These are phyloP conservation scores for Quercus bicolor DNA, from an alignment of 306 rosid genomes.

Conservation along the genomic window DNA sequence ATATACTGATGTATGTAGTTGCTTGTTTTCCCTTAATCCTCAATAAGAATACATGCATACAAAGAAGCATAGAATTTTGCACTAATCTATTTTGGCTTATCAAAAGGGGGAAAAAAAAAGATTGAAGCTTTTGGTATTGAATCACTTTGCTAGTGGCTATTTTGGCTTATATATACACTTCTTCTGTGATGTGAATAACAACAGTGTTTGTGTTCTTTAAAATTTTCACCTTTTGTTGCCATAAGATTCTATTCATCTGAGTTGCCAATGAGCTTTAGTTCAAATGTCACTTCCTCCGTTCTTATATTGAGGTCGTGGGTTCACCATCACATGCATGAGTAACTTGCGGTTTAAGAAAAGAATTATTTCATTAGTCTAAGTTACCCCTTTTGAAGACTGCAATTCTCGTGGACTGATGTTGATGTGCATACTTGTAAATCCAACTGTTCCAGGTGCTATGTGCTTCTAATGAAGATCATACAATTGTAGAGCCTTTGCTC, in stretches of 20 bases:
- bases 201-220: not conserved
- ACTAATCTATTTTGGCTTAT: not conserved
- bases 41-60: not conserved
- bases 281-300: no score
- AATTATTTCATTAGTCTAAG: not conserved
- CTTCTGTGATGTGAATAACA: not conserved
- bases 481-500: constrained; percentile 80
- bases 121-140: not conserved
- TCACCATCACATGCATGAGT: no score
- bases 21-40: not conserved
- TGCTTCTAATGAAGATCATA: constrained; percentile 81
- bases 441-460: constrained; percentile 67
- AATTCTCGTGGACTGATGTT: not conserved
- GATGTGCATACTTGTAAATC: constrained; percentile 19
- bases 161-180: not conserved
- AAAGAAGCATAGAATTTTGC: not conserved
- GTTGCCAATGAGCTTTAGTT: no score
- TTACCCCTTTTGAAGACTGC: not conserved
- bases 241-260: not conserved
- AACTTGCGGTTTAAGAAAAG: no score
- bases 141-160: not conserved
- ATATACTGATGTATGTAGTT: not conserved
- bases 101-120: not conserved
- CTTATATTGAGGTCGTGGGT: no score
- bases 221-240: not conserved